A percentile compares a stretch with the other conserved stretches of the same genome.
Conservation (phyloP, 2,329 filamentous ascomycete species). For the Aspergillus tanneri region DNA sequence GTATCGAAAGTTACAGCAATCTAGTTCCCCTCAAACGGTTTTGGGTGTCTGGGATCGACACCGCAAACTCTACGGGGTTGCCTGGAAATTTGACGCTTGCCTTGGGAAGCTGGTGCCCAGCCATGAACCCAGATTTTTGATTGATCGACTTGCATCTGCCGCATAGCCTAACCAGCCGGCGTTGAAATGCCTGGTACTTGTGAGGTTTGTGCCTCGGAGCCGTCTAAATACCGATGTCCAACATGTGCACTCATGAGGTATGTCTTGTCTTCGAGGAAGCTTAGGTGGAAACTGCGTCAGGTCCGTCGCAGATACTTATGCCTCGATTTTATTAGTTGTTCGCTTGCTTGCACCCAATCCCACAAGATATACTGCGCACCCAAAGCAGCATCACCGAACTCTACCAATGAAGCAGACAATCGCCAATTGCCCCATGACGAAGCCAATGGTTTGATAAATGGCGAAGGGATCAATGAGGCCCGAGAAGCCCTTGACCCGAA, state of each 20-base stretch:
- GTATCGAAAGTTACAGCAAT: not conserved
- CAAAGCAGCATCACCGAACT: conserved; percentile 21
- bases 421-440: conserved; percentile 10
- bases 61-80: not conserved
- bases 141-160: conserved; percentile 14
- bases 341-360: conserved; percentile 45
- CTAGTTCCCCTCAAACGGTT: not conserved
- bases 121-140: conserved; percentile 10
- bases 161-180: conserved; percentile 9
- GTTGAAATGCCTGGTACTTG: conserved; percentile 34
- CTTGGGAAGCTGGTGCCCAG: not conserved
- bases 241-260: conserved; percentile 42
- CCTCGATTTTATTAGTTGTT: conserved; percentile 41
- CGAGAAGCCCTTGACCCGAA: conserved; percentile 11
- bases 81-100: not conserved
- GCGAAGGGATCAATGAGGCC: conserved; percentile 7
- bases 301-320: not conserved
- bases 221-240: conserved; percentile 42
- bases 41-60: not conserved
- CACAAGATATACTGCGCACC: conserved; percentile 46
- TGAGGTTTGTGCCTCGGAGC: conserved; percentile 39
- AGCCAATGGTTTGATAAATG: conserved; percentile 9
- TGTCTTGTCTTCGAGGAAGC: not conserved
- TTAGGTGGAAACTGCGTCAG: not conserved
- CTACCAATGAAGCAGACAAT: conserved; percentile 14